Percentiles rank a stretch among this genome's conserved stretches.
Evolutionary conservation across 1,284 basidiomycete species (phyloP).

Genomic region (Ustilago trichophora): DNA sequence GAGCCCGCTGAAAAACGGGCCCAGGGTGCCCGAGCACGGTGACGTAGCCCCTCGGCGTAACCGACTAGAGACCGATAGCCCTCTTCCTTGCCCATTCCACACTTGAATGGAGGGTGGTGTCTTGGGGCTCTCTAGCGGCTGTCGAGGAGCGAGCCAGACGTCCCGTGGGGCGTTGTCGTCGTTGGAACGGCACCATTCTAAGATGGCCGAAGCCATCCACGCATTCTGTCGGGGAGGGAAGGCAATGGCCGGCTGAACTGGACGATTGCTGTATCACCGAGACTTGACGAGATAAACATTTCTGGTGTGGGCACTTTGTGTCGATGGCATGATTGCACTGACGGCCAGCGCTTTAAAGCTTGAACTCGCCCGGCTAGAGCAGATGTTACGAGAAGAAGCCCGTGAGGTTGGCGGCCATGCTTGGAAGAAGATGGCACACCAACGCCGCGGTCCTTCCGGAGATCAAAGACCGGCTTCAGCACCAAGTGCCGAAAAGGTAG

Average conservation of each 20-base stretch:
- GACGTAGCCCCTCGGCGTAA: conserved; percentile 7
- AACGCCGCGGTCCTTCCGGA: conserved; percentile 27
- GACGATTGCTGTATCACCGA: conserved; percentile 10
- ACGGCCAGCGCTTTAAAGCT: conserved; percentile 49
- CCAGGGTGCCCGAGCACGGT: conserved; percentile 29
- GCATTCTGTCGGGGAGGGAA: conserved; percentile 2
- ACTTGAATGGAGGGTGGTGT: conserved; percentile 46
- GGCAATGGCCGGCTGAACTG: not conserved
- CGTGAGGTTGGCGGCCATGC: conserved; percentile 7
- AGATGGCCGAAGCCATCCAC: not conserved
- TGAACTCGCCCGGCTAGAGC: conserved; percentile 55
- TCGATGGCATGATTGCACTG: conserved; percentile 11
- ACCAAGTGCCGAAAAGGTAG: conserved; percentile 35
- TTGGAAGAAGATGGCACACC: conserved; percentile 1
- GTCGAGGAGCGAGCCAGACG: not conserved
- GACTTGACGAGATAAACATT: conserved; percentile 49
- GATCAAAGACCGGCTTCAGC: conserved; percentile 39
- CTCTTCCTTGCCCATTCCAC: conserved; percentile 48
- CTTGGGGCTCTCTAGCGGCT: conserved; percentile 42
- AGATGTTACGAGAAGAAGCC: conserved; percentile 33
- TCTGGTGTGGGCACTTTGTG: conserved; percentile 52
- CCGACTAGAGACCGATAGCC: conserved; percentile 38
- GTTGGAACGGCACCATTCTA: not conserved
- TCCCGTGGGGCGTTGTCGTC: conserved; percentile 23
- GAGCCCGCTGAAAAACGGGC: not conserved